Percentiles rank a stretch among this genome's conserved stretches.
These are phyloP conservation scores for Rugonectria rugulosa DNA, from an alignment of 2,329 filamentous ascomycete genomes.

Conservation along the genomic window DNA sequence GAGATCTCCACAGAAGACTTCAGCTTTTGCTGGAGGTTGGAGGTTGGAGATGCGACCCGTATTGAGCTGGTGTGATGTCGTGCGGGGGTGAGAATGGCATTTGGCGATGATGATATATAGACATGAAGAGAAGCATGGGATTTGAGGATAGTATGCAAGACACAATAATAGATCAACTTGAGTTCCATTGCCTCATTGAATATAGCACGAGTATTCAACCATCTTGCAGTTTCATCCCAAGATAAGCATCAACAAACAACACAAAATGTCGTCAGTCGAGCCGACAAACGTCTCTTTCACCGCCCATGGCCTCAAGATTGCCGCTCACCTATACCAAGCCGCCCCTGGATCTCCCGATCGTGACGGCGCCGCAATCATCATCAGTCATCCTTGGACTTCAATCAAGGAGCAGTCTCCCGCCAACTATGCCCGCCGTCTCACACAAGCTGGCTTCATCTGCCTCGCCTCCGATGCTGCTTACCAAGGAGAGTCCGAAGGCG, in stretches of 20 bases:
- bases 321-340: slow-evolving; percentile 18
- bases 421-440: slow-evolving; percentile 41
- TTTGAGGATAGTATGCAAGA: too few species aligned
- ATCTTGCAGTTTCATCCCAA: background rate
- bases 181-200: too few species aligned
- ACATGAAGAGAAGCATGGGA: too few species aligned
- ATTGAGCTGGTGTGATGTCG: too few species aligned
- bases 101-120: too few species aligned
- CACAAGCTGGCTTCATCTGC: slow-evolving; percentile 42
- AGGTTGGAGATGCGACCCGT: too few species aligned
- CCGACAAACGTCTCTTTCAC: slow-evolving; percentile 10
- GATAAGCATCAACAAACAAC: background rate
- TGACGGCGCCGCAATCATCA: slow-evolving; percentile 30
- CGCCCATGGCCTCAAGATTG: slow-evolving; percentile 8
- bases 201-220: background rate
- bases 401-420: slow-evolving; percentile 50
- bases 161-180: too few species aligned
- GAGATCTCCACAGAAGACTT: too few species aligned
- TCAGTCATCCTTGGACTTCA: slow-evolving; percentile 41
- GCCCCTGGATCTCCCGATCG: slow-evolving; percentile 15
- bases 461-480: slow-evolving; percentile 48
- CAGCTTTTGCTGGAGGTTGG: background rate
- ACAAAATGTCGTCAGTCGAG: background rate
- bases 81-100: too few species aligned
- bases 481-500: slow-evolving; percentile 46